Percentiles rank a stretch among this genome's conserved stretches.
These are phyloP conservation scores for Alloteropsis semialata DNA, from an alignment of 176 grass and related monocot genomes.

Conservation along the genomic window DNA sequence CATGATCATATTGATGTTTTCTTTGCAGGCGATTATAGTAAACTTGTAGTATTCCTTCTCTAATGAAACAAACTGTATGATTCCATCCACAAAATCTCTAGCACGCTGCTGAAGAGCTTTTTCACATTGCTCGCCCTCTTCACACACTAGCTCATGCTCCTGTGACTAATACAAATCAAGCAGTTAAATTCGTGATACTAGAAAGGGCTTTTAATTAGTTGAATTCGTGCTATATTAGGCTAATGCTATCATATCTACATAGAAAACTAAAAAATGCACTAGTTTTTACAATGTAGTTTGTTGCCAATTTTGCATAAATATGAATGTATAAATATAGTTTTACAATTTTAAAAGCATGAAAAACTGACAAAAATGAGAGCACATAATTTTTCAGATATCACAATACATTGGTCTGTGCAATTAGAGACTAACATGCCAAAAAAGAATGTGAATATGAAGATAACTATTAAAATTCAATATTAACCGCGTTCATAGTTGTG, in stretches of 20 bases:
- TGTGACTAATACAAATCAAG: background rate
- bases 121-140: background rate
- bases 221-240: background rate
- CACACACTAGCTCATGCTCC: background rate
- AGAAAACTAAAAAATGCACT: background rate
- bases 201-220: background rate
- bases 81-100: background rate
- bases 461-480: background rate
- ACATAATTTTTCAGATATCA: background rate
- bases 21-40: conserved; percentile 6
- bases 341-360: background rate
- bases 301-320: background rate
- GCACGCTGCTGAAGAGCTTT: background rate
- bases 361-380: background rate
- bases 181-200: background rate
- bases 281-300: background rate
- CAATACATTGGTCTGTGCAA: background rate
- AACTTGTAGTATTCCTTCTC: conserved; percentile 6
- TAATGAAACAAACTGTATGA: background rate
- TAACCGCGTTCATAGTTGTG: background rate
- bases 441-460: background rate
- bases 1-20: background rate
- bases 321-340: background rate
- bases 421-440: background rate
- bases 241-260: background rate